phyloP scores from a whole-genome alignment of 2,329 filamentous ascomycete genomes.

The Fusarium verticillioides region DNA sequence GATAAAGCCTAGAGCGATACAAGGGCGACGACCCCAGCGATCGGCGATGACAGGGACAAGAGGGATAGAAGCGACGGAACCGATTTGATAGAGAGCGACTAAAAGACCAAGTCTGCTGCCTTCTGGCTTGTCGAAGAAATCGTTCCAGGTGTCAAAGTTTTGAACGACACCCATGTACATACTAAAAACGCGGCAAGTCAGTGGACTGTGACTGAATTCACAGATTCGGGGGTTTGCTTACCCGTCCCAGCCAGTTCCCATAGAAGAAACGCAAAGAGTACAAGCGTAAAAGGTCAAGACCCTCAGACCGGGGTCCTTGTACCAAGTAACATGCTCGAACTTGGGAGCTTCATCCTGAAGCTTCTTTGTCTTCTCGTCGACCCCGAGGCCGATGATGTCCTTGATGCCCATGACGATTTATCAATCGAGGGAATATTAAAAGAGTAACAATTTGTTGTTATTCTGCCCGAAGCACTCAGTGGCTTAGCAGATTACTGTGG shows the following conservation, averaged over 20 bases:
- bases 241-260: constrained; percentile 32
- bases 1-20: constrained; percentile 56
- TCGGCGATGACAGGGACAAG: constrained; percentile 59
- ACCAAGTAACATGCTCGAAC: constrained; percentile 68
- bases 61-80: constrained; percentile 59
- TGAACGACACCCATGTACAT: constrained; percentile 58
- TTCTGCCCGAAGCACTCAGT: background rate
- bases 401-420: constrained; percentile 20
- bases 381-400: constrained; percentile 21
- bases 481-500: background rate
- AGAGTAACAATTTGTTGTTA: background rate
- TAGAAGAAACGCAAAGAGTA: constrained; percentile 20
- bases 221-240: constrained; percentile 64
- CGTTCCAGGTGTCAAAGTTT: constrained; percentile 64
- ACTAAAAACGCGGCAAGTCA: constrained; percentile 67
- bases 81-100: constrained; percentile 63
- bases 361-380: constrained; percentile 24
- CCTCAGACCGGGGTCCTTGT: constrained; percentile 64
- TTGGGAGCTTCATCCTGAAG: constrained; percentile 57
- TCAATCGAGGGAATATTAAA: background rate
- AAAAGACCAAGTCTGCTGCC: constrained; percentile 59
- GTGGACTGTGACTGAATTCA: constrained; percentile 57
- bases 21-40: constrained; percentile 54
- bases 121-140: constrained; percentile 55
- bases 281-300: constrained; percentile 58